Conservation (phyloP, 768 basidiomycete species). For the Tephrocybe rancida region DNA sequence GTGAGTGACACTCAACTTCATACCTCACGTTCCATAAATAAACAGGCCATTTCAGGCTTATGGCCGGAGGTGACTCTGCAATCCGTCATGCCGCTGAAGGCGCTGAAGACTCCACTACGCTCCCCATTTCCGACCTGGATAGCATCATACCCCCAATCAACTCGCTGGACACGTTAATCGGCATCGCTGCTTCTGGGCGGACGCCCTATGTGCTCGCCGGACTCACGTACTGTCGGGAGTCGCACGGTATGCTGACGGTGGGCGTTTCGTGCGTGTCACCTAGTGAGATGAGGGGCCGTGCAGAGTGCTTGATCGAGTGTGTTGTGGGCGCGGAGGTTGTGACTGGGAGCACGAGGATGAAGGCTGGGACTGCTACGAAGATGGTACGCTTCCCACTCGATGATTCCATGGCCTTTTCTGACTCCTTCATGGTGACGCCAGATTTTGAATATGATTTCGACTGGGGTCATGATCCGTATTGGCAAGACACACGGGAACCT, state of each 20-base stretch:
- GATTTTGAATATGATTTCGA: constrained; percentile 40
- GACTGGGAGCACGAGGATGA: constrained; percentile 36
- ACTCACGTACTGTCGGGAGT: constrained; percentile 23
- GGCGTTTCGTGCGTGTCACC: constrained; percentile 30
- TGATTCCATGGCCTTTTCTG: not conserved
- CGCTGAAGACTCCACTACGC: constrained; percentile 33
- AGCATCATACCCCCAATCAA: constrained; percentile 24
- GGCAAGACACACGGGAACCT: constrained; percentile 38
- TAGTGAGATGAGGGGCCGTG: constrained; percentile 26
- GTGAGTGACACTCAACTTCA: constrained; percentile 13
- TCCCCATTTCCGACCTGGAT: constrained; percentile 26
- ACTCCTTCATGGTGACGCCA: constrained; percentile 3
- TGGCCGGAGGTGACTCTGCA: constrained; percentile 31
- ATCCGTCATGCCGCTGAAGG: constrained; percentile 29
- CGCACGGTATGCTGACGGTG: constrained; percentile 26
- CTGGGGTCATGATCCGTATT: constrained; percentile 33
- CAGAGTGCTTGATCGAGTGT: constrained; percentile 29
- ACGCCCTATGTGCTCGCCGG: constrained; percentile 38
- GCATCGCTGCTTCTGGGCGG: constrained; percentile 35
- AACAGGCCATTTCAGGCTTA: constrained; percentile 12
- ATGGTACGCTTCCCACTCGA: constrained; percentile 21
- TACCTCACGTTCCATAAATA: not conserved
- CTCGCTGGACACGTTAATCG: constrained; percentile 30
- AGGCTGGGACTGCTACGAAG: constrained; percentile 40
- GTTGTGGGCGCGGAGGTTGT: constrained; percentile 33